Evolutionary conservation across 805 yeast genomes (phyloP).

Genomic region (Candida golubevii): DNA sequence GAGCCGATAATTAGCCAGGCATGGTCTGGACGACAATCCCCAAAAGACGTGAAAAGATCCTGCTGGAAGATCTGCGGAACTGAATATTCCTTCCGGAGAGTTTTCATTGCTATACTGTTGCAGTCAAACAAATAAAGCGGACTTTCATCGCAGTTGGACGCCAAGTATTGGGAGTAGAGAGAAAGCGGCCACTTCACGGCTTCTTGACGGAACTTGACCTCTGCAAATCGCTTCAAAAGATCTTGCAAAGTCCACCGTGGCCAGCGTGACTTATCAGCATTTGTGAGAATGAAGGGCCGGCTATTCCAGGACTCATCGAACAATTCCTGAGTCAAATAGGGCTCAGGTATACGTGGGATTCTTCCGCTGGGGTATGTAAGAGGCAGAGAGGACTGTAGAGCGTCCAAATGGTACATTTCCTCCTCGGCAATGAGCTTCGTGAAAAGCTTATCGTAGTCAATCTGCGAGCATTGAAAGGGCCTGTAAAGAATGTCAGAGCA

Average conservation of each 20-base stretch:
- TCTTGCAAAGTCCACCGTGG: conserved; percentile 57
- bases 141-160: conserved; percentile 66
- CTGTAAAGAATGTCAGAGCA: conserved; percentile 78
- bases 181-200: conserved; percentile 73
- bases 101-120: conserved; percentile 59
- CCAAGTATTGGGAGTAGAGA: conserved; percentile 58
- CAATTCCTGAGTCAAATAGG: conserved; percentile 34
- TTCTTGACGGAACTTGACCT: conserved; percentile 73
- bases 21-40: conserved; percentile 74
- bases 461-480: conserved; percentile 77
- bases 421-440: conserved; percentile 47
- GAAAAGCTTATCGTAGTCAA: conserved; percentile 53
- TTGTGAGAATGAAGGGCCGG: conserved; percentile 61
- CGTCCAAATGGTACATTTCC: conserved; percentile 23
- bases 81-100: conserved; percentile 48
- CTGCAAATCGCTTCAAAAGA: conserved; percentile 51
- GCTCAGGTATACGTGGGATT: conserved; percentile 52
- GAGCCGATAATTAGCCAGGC: conserved; percentile 93
- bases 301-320: conserved; percentile 47
- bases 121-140: conserved; percentile 88
- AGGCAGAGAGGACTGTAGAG: conserved; percentile 9
- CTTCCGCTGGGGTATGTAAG: conserved; percentile 31
- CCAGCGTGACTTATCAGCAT: conserved; percentile 43
- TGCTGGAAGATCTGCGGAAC: conserved; percentile 51
- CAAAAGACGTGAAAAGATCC: conserved; percentile 61